Evolutionary conservation across 1,139 yeast genomes (phyloP).

Genomic region (Hansenula anomala): DNA sequence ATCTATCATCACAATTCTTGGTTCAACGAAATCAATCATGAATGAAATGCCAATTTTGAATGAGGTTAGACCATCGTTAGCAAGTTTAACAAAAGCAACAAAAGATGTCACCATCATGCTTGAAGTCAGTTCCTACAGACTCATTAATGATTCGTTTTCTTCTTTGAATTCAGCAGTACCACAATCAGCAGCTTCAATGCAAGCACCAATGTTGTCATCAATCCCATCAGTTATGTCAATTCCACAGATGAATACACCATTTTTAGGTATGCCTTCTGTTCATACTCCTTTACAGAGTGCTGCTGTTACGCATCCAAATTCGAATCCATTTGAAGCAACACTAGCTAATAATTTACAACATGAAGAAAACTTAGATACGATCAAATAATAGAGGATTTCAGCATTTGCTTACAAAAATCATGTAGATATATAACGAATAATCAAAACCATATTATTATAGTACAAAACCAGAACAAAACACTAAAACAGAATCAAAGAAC

Average conservation of each 20-base stretch:
- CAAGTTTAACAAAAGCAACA: conserved; percentile 78
- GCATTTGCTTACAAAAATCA: no score
- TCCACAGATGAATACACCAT: conserved; percentile 21
- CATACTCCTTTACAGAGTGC: conserved; percentile 2
- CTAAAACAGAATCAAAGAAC: neutral
- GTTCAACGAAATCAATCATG: conserved; percentile 80
- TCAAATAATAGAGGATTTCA: no score
- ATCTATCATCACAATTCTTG: conserved; percentile 76
- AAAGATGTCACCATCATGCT: conserved; percentile 83
- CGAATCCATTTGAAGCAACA: conserved; percentile 21
- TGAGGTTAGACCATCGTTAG: conserved; percentile 76
- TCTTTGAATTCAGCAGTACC: conserved; percentile 17
- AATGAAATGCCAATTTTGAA: conserved; percentile 73
- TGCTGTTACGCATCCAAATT: neutral
- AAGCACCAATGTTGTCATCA: conserved; percentile 19
- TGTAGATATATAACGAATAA: no score
- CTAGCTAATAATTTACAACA: conserved; percentile 10
- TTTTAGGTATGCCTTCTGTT: conserved; percentile 1
- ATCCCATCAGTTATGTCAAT: conserved; percentile 22
- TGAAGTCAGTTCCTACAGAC: conserved; percentile 54
- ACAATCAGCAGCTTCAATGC: conserved; percentile 14
- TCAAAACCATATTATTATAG: no score
- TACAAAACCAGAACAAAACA: neutral
- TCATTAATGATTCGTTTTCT: conserved; percentile 27
- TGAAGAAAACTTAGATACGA: neutral